Percentiles rank a stretch among this genome's conserved stretches.
These are phyloP conservation scores for Globisporangium solare DNA, from an alignment of 352 stramenopile species.

Conservation along the genomic window DNA sequence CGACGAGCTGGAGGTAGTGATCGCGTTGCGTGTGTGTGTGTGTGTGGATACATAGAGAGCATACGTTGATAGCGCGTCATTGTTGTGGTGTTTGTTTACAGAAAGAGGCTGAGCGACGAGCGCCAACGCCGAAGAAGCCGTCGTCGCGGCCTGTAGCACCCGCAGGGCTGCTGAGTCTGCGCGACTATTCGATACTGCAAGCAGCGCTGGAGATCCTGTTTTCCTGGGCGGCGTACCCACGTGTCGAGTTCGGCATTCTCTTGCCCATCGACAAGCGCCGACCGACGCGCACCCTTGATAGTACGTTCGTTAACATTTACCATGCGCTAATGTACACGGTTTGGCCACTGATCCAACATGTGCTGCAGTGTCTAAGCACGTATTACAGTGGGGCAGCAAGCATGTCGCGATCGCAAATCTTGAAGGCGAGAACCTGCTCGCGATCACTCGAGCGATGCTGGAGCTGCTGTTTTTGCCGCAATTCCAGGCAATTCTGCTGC, in stretches of 20 bases:
- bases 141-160: constrained; percentile 36
- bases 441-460: constrained; percentile 43
- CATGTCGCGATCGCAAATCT: constrained; percentile 8
- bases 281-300: constrained; percentile 74
- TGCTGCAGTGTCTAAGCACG: constrained; percentile 43
- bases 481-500: constrained; percentile 72
- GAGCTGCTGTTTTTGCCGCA: constrained; percentile 62
- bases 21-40: not conserved
- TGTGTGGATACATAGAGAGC: not conserved
- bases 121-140: constrained; percentile 9
- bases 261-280: constrained; percentile 56
- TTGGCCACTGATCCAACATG: not conserved
- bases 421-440: constrained; percentile 30
- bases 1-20: constrained; percentile 30
- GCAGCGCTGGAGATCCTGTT: constrained; percentile 72
- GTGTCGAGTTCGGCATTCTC: constrained; percentile 46
- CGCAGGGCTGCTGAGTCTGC: constrained; percentile 67
- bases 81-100: not conserved
- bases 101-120: not conserved
- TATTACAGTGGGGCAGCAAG: constrained; percentile 41
- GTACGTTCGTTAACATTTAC: constrained; percentile 24
- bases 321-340: not conserved
- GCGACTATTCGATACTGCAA: constrained; percentile 82
- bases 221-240: constrained; percentile 58
- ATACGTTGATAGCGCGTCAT: not conserved